phyloP scores from a whole-genome alignment of 116 monocot genomes.

The Cymodocea nodosa region DNA sequence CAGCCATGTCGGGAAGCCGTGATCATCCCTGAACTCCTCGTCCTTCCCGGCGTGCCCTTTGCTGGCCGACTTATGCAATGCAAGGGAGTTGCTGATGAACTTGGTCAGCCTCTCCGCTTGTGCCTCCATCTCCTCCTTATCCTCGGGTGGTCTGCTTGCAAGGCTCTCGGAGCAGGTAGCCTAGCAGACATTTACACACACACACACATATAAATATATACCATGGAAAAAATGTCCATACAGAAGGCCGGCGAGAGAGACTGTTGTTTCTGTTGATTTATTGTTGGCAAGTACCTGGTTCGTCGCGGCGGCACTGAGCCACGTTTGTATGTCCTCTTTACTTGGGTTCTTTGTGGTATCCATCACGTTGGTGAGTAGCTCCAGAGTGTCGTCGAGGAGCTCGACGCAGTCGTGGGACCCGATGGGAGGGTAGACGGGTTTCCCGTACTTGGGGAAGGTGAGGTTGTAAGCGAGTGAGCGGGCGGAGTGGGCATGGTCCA shows the following conservation, averaged over 20 bases:
- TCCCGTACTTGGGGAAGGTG: slow-evolving; percentile 5
- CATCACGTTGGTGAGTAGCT: slow-evolving; percentile 12
- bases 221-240: too few relatives aligned
- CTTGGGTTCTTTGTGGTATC: background rate
- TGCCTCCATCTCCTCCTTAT: slow-evolving; percentile 2
- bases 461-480: slow-evolving; percentile 31
- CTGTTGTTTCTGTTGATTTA: too few relatives aligned
- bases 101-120: slow-evolving; percentile 18
- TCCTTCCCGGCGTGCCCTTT: too few relatives aligned
- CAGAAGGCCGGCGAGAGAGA: too few relatives aligned
- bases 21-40: too few relatives aligned
- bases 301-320: slow-evolving; percentile 32
- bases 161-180: slow-evolving; percentile 42
- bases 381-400: slow-evolving; percentile 19
- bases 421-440: slow-evolving; percentile 4
- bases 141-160: background rate
- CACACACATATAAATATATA: background rate
- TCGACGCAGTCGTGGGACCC: slow-evolving; percentile 26
- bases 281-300: slow-evolving; percentile 11
- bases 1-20: slow-evolving; percentile 32
- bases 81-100: slow-evolving; percentile 53
- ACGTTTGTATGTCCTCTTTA: slow-evolving; percentile 16
- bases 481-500: slow-evolving; percentile 15
- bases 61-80: slow-evolving; percentile 13
- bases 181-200: background rate